A percentile compares a stretch with the other conserved stretches of the same genome.
Conservation (phyloP, 768 basidiomycete species). For the Suillus decipiens region DNA sequence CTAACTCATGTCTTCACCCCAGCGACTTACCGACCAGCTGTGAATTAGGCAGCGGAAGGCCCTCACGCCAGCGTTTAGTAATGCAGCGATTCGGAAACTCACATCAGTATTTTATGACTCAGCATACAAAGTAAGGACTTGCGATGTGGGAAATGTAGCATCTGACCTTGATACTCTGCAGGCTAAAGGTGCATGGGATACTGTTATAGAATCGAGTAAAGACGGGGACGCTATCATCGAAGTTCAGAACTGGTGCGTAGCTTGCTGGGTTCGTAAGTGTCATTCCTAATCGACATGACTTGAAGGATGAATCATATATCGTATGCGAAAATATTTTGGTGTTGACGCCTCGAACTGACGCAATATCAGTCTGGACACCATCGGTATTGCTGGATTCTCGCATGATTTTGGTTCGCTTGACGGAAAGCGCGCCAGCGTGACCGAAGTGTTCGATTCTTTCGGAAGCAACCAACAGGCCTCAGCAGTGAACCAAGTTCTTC, state of each 20-base stretch:
- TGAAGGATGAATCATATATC: constrained; percentile 48
- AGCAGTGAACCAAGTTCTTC: too few relatives aligned
- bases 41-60: constrained; percentile 36
- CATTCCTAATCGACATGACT: background rate
- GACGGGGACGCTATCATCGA: constrained; percentile 40
- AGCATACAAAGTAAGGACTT: constrained; percentile 39
- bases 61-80: constrained; percentile 43
- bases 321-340: constrained; percentile 11
- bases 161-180: constrained; percentile 10
- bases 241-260: constrained; percentile 46
- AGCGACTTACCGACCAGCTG: constrained; percentile 21
- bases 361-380: constrained; percentile 39
- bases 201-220: constrained; percentile 23
- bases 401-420: constrained; percentile 45
- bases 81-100: constrained; percentile 39
- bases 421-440: constrained; percentile 32
- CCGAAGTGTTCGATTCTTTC: constrained; percentile 8
- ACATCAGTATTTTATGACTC: constrained; percentile 42
- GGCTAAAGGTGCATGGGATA: constrained; percentile 36
- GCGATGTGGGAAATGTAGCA: background rate
- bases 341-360: background rate
- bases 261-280: background rate
- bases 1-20: background rate
- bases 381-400: constrained; percentile 48
- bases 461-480: too few relatives aligned